Evolutionary conservation across 192 early-diverging fungal species (phyloP).

Genomic region (Dispira simplex): DNA sequence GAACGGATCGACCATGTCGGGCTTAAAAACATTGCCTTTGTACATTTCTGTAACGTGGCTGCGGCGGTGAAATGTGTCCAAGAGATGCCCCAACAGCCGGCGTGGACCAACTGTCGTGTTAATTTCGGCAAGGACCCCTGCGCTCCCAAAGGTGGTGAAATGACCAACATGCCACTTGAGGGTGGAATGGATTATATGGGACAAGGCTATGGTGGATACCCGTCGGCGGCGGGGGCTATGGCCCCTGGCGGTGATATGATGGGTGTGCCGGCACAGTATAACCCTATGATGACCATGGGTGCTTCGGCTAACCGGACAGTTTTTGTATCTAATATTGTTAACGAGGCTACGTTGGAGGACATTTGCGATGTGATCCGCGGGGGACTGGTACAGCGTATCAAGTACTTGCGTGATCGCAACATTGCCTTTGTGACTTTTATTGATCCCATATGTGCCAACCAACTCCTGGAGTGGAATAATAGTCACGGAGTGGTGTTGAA

Average conservation of each 20-base stretch:
- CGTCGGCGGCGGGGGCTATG: conserved; percentile 11
- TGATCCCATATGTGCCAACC: conserved; percentile 44
- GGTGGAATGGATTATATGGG: conserved; percentile 2
- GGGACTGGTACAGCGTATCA: conserved; percentile 64
- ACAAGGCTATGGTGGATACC: neutral
- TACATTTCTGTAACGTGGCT: conserved; percentile 55
- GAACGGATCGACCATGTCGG: conserved; percentile 46
- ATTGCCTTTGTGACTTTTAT: conserved; percentile 79
- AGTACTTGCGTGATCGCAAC: conserved; percentile 57
- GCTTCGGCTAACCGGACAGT: conserved; percentile 52
- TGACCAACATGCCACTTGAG: conserved; percentile 10
- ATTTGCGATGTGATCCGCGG: conserved; percentile 79
- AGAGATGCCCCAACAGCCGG: conserved; percentile 32
- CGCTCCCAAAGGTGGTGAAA: conserved; percentile 9
- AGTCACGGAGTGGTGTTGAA: conserved; percentile 50
- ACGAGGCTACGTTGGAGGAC: conserved; percentile 64
- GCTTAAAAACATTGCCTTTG: conserved; percentile 72
- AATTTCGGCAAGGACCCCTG: conserved; percentile 81
- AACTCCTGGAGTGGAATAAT: conserved; percentile 40
- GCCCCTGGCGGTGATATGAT: neutral
- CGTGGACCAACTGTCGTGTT: conserved; percentile 41
- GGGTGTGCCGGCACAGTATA: too few relatives aligned
- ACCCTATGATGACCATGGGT: neutral
- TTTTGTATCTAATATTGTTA: conserved; percentile 66
- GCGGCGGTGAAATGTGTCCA: conserved; percentile 62